Evolutionary conservation across 1,139 yeast species (phyloP).

Genomic region (Debaryomyces fabryi): DNA sequence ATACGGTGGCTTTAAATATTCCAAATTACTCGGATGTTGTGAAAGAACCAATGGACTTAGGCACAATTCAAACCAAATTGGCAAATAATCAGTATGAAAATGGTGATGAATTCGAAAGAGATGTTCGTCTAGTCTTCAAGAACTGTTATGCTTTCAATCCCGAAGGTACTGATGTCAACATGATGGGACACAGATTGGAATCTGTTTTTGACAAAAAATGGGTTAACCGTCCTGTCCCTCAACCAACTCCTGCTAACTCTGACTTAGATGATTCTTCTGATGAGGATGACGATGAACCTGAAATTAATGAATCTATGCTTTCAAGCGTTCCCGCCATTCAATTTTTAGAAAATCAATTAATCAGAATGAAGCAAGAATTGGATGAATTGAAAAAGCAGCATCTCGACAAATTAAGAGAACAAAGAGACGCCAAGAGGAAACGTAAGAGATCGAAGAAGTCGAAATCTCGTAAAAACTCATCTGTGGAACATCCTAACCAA

Average conservation of each 20-base stretch:
- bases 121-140: conserved; percentile 77
- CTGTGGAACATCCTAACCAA: conserved; percentile 13
- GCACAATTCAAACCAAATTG: conserved; percentile 79
- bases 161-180: conserved; percentile 91
- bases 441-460: conserved; percentile 48
- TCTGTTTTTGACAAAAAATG: conserved; percentile 84
- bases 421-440: conserved; percentile 47
- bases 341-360: conserved; percentile 82
- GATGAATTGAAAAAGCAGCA: conserved; percentile 73
- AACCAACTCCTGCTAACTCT: conserved; percentile 50
- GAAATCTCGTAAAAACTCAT: conserved; percentile 19
- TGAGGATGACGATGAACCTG: conserved; percentile 65
- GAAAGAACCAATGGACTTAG: conserved; percentile 93
- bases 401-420: conserved; percentile 59
- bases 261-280: conserved; percentile 40
- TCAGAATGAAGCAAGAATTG: conserved; percentile 82
- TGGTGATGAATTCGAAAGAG: conserved; percentile 84
- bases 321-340: conserved; percentile 85
- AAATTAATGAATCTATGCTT: conserved; percentile 71
- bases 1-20: conserved; percentile 89
- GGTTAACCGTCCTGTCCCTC: conserved; percentile 85
- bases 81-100: conserved; percentile 86
- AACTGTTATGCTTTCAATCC: conserved; percentile 95
- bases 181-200: conserved; percentile 93
- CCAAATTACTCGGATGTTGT: conserved; percentile 87